A percentile compares a stretch with the other conserved stretches of the same genome.
phyloP scores from a whole-genome alignment of 768 basidiomycete species.

The Suillus subalutaceus region DNA sequence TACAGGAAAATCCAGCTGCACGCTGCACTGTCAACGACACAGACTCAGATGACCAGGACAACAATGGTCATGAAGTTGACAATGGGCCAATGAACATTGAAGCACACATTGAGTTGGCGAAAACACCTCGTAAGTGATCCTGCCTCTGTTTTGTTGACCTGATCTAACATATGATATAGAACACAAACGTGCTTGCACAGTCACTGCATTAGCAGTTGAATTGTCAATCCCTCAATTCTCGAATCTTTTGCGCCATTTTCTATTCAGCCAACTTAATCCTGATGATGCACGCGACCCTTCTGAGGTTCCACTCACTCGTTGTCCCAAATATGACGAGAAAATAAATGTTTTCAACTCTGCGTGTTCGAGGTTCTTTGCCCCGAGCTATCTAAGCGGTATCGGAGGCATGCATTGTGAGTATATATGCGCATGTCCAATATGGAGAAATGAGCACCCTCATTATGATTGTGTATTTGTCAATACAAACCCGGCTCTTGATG shows the following conservation, averaged over 20 bases:
- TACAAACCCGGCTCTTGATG: too few relatives aligned
- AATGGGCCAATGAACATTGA: background rate
- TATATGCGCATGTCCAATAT: constrained; percentile 1
- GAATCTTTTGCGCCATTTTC: background rate
- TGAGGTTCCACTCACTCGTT: constrained; percentile 15
- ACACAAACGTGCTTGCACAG: constrained; percentile 18
- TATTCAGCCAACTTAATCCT: constrained; percentile 6
- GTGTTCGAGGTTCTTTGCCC: constrained; percentile 11
- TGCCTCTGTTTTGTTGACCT: background rate
- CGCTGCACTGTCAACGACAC: too few relatives aligned
- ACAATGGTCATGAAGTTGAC: too few relatives aligned
- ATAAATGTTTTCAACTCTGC: constrained; percentile 6
- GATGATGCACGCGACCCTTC: background rate
- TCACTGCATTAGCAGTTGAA: background rate
- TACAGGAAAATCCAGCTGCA: too few relatives aligned
- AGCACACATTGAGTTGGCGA: constrained; percentile 15
- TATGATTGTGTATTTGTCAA: too few relatives aligned
- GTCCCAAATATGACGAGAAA: constrained; percentile 14
- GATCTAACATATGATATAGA: constrained; percentile 9
- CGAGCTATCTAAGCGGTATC: constrained; percentile 19
- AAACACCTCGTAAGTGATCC: constrained; percentile 9
- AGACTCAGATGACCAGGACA: too few relatives aligned
- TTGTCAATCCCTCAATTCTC: background rate
- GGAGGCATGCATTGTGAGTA: constrained; percentile 28
- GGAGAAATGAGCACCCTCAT: background rate